Percentiles rank a stretch among this genome's conserved stretches.
These are phyloP conservation scores for Anastatica hierochuntica DNA, from an alignment of 345 rosid species.

Conservation along the genomic window DNA sequence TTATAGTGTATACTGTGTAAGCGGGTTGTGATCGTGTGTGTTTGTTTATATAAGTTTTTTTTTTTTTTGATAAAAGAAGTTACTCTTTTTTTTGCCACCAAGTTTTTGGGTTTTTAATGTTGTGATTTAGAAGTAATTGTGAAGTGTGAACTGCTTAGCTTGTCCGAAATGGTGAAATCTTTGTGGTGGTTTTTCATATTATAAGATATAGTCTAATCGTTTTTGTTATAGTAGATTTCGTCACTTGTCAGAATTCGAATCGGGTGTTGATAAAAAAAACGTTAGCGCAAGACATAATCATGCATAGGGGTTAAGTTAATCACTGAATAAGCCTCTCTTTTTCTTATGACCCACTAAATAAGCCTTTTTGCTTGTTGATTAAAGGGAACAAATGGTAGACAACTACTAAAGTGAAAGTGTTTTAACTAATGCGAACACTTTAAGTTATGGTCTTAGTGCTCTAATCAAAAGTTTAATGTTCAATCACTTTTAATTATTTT, in stretches of 20 bases:
- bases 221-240: background rate
- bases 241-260: background rate
- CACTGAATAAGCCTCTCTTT: no score
- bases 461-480: no score
- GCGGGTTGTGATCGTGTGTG: constrained; percentile 15
- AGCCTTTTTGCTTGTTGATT: background rate
- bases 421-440: background rate
- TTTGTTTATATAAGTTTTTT: no score
- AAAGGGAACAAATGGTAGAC: constrained; percentile 3
- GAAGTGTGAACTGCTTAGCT: constrained; percentile 10
- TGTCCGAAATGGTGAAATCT: background rate
- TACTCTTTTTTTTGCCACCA: background rate
- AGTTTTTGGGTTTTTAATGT: background rate
- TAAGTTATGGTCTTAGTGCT: background rate
- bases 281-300: background rate
- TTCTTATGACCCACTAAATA: no score
- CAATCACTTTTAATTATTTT: no score
- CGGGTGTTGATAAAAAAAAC: background rate
- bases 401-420: background rate
- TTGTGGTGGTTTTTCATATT: constrained; percentile 9
- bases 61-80: no score
- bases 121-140: constrained; percentile 9
- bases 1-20: constrained; percentile 59
- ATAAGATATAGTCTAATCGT: background rate
- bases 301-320: background rate